Evolutionary conservation across 805 yeast species (phyloP).

Genomic region (Zygotorulaspora sp.): DNA sequence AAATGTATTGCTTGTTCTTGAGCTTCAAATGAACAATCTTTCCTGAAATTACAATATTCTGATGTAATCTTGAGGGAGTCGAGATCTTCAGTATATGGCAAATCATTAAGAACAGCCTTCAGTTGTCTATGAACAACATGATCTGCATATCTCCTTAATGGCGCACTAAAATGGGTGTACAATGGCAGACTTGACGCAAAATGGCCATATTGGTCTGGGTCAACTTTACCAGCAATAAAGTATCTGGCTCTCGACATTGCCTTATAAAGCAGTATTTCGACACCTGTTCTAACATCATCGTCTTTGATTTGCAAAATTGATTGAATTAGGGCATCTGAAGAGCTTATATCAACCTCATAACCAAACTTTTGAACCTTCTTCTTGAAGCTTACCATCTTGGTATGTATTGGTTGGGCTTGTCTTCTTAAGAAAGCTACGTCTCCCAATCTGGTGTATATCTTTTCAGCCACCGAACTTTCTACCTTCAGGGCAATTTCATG

Average conservation of each 20-base stretch:
- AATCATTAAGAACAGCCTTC: conserved; percentile 52
- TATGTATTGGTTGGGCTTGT: conserved; percentile 77
- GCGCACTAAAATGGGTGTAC: conserved; percentile 92
- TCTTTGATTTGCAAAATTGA: conserved; percentile 65
- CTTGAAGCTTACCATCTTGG: conserved; percentile 74
- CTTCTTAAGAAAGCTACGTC: conserved; percentile 80
- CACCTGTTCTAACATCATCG: conserved; percentile 58
- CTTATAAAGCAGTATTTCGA: conserved; percentile 76
- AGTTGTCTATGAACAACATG: conserved; percentile 89
- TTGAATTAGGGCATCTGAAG: conserved; percentile 64
- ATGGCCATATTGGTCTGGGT: conserved; percentile 71
- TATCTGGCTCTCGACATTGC: conserved; percentile 83
- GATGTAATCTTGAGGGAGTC: conserved; percentile 76
- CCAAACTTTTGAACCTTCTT: conserved; percentile 65
- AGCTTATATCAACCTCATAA: conserved; percentile 65
- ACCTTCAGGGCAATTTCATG: conserved; percentile 77
- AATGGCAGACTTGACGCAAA: conserved; percentile 78
- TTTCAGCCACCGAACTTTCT: conserved; percentile 81
- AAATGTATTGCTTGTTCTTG: conserved; percentile 94
- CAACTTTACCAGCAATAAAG: conserved; percentile 81
- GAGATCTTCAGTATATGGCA: conserved; percentile 48
- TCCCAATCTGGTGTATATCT: conserved; percentile 68
- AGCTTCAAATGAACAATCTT: conserved; percentile 88
- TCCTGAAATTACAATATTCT: conserved; percentile 91
- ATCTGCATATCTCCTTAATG: conserved; percentile 88